Evolutionary conservation across 805 yeast genomes (phyloP).

Genomic region (Yamadazyma nakazawae): DNA sequence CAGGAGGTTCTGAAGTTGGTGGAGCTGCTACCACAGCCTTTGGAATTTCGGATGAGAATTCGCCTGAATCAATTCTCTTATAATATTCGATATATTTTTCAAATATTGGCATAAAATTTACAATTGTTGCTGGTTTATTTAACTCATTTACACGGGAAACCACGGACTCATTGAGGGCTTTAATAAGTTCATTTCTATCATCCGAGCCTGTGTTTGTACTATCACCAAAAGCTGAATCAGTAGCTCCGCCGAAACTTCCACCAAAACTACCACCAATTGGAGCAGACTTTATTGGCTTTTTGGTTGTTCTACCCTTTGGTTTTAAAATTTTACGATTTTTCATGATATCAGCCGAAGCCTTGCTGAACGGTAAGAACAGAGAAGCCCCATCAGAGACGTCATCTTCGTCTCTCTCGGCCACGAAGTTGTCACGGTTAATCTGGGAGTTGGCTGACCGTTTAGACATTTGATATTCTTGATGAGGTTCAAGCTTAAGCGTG

Average conservation of each 20-base stretch:
- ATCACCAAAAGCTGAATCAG: constrained; percentile 11
- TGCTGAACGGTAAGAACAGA: constrained; percentile 19
- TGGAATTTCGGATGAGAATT: background rate
- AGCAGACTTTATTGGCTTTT: constrained; percentile 1
- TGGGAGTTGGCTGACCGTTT: constrained; percentile 70
- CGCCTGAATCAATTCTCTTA: constrained; percentile 17
- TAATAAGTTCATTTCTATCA: constrained; percentile 35
- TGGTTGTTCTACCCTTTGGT: constrained; percentile 38
- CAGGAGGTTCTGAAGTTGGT: background rate
- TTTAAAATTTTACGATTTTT: constrained; percentile 67
- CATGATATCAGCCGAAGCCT: constrained; percentile 61
- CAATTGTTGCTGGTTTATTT: constrained; percentile 44
- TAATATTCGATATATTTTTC: constrained; percentile 58
- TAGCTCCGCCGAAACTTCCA: background rate
- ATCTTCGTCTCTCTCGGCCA: constrained; percentile 9
- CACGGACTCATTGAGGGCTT: constrained; percentile 65
- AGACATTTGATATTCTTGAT: constrained; percentile 39
- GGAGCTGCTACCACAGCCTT: background rate
- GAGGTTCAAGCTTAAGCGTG: too few relatives aligned
- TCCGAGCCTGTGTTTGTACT: background rate
- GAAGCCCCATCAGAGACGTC: constrained; percentile 20
- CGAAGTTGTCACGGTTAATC: constrained; percentile 49
- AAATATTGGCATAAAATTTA: constrained; percentile 53
- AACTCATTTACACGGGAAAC: constrained; percentile 44
- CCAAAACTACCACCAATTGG: background rate